phyloP scores from a whole-genome alignment of 495 filamentous ascomycete species.

The Tuber magnatum region DNA sequence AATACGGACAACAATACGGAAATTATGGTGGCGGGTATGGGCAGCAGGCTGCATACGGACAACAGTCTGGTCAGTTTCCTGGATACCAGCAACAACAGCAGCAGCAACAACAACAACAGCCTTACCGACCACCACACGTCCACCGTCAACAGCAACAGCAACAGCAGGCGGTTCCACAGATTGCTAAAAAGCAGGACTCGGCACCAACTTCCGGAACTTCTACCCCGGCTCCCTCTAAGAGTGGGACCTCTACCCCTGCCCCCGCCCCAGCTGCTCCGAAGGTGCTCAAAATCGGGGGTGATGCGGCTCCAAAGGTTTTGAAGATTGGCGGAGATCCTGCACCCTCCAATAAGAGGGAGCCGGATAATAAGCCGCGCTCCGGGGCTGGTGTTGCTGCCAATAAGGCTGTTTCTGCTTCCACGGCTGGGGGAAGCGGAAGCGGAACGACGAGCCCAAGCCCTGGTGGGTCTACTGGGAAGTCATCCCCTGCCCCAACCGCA shows the following conservation, averaged over 20 bases:
- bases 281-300: conserved; percentile 51
- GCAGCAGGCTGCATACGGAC: conserved; percentile 27
- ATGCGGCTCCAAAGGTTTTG: conserved; percentile 58
- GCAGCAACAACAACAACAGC: conserved; percentile 50
- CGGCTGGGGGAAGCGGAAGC: conserved; percentile 13
- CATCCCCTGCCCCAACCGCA: conserved; percentile 38
- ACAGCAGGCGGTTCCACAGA: conserved; percentile 52
- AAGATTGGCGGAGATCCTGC: conserved; percentile 53
- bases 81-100: conserved; percentile 43
- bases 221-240: conserved; percentile 43
- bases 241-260: conserved; percentile 42
- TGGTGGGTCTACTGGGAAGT: conserved; percentile 18
- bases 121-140: conserved; percentile 39
- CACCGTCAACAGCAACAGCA: conserved; percentile 53
- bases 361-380: conserved; percentile 55
- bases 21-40: conserved; percentile 43
- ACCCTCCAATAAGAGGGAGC: conserved; percentile 44
- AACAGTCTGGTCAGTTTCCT: conserved; percentile 43
- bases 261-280: conserved; percentile 43
- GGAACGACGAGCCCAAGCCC: conserved; percentile 25
- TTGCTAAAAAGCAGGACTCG: conserved; percentile 57
- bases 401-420: conserved; percentile 29
- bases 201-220: conserved; percentile 41
- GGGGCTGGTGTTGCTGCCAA: conserved; percentile 42
- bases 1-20: conserved; percentile 47